Evolutionary conservation across 129 eudicot species (phyloP).

Genomic region (Flaveria linearis): DNA sequence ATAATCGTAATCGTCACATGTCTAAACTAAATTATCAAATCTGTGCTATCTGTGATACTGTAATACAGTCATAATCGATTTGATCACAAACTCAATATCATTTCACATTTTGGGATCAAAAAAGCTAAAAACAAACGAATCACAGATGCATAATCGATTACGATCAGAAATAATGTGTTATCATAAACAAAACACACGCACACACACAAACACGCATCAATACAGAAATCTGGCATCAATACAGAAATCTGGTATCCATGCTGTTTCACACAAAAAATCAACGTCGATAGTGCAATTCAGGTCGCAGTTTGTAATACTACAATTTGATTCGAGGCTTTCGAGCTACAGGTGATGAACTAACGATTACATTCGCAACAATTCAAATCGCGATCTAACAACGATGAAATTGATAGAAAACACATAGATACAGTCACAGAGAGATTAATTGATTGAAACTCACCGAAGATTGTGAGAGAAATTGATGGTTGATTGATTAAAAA

Average conservation of each 20-base stretch:
- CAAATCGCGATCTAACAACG: neutral
- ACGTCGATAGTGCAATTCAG: neutral
- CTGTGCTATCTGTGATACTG: too few relatives aligned
- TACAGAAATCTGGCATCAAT: constrained; percentile 10
- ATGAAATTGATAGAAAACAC: neutral
- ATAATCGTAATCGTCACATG: too few relatives aligned
- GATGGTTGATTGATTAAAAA: constrained; percentile 20
- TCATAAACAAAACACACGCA: neutral
- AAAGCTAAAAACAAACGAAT: neutral
- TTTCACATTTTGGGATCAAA: constrained; percentile 5
- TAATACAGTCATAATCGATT: neutral
- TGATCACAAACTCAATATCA: constrained; percentile 10
- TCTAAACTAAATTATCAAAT: too few relatives aligned
- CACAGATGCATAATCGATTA: constrained; percentile 7
- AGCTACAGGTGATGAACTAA: constrained; percentile 9
- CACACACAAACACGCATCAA: constrained; percentile 14
- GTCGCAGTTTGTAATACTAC: constrained; percentile 6
- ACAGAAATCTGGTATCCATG: neutral
- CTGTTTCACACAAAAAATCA: neutral
- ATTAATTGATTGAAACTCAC: constrained; percentile 27
- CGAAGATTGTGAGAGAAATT: constrained; percentile 24
- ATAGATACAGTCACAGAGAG: neutral
- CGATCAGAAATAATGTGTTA: neutral
- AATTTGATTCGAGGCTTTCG: neutral
- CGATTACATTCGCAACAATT: too few relatives aligned